These are phyloP conservation scores for Penicillium atrosanguineum DNA, from an alignment of 495 filamentous ascomycete genomes.

Conservation along the genomic window DNA sequence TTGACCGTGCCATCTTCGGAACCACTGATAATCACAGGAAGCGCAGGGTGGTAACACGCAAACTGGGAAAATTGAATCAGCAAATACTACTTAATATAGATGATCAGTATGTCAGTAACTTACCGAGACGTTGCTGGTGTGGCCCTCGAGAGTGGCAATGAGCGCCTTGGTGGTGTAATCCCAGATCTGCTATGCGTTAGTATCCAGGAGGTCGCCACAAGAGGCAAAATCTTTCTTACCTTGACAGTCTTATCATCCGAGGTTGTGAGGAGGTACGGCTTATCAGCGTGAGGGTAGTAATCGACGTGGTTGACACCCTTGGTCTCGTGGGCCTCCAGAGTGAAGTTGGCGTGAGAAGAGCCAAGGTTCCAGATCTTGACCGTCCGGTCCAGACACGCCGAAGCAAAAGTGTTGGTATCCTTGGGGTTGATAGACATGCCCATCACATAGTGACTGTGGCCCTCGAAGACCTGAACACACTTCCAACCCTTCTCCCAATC, in stretches of 20 bases:
- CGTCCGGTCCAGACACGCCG: conserved; percentile 91
- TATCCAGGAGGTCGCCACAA: not conserved
- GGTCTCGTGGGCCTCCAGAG: conserved; percentile 93
- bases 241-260: conserved; percentile 93
- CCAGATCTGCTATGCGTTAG: conserved; percentile 55
- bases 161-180: conserved; percentile 98
- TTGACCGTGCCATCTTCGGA: conserved; percentile 97
- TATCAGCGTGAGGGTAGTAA: conserved; percentile 94
- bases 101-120: too few relatives aligned
- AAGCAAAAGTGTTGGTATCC: conserved; percentile 97
- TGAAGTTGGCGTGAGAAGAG: conserved; percentile 86
- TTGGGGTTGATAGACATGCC: conserved; percentile 99
- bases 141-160: conserved; percentile 94
- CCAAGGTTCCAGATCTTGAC: conserved; percentile 99
- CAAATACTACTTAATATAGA: too few relatives aligned
- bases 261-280: conserved; percentile 94
- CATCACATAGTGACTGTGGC: conserved; percentile 99
- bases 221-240: conserved; percentile 21
- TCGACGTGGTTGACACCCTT: conserved; percentile 99
- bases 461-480: conserved; percentile 95
- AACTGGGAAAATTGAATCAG: conserved; percentile 41
- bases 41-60: conserved; percentile 94
- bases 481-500: conserved; percentile 99
- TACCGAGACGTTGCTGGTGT: conserved; percentile 91
- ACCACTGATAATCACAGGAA: conserved; percentile 97